A percentile compares a stretch with the other conserved stretches of the same genome.
These are phyloP conservation scores for Moricandia arvensis DNA, from an alignment of 345 rosid genomes.

Conservation along the genomic window DNA sequence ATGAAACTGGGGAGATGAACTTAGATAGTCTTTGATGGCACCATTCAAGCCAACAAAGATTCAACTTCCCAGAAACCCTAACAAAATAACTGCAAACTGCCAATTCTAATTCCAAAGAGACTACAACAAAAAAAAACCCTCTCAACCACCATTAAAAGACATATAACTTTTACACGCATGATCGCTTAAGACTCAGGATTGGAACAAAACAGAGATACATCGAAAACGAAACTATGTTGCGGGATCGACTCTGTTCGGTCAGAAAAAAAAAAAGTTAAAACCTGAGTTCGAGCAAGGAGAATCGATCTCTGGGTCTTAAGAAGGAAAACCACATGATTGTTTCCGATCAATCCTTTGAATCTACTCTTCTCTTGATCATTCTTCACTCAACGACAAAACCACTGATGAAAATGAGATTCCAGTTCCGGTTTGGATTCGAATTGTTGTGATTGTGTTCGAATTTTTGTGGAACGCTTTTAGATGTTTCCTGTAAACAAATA, in stretches of 20 bases:
- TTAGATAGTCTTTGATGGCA: not conserved
- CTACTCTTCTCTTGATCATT: conserved; percentile 33
- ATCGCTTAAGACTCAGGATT: not conserved
- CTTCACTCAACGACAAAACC: conserved; percentile 31
- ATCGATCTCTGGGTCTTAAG: conserved; percentile 92
- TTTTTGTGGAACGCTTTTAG: conserved; percentile 19
- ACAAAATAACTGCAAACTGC: not conserved
- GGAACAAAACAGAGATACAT: not conserved
- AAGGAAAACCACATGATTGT: conserved; percentile 52
- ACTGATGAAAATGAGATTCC: conserved; percentile 21
- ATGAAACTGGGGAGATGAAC: not conserved
- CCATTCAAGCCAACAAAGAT: not conserved
- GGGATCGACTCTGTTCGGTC: not conserved
- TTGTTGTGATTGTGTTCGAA: not conserved
- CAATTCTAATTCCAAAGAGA: conserved; percentile 13
- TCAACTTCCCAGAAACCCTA: conserved; percentile 9
- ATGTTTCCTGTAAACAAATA: conserved; percentile 20
- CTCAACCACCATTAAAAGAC: conserved; percentile 1
- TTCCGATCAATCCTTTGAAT: conserved; percentile 1
- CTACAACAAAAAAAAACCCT: not conserved
- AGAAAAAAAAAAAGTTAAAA: conserved; percentile 10
- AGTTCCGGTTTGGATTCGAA: conserved; percentile 19
- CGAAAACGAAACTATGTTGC: not conserved
- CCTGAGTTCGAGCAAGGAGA: conserved; percentile 96
- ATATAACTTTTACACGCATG: not conserved